Base-by-base conservation (phyloP, 1,284 basidiomycete species). In the Irpex rosettiformis region DNA sequence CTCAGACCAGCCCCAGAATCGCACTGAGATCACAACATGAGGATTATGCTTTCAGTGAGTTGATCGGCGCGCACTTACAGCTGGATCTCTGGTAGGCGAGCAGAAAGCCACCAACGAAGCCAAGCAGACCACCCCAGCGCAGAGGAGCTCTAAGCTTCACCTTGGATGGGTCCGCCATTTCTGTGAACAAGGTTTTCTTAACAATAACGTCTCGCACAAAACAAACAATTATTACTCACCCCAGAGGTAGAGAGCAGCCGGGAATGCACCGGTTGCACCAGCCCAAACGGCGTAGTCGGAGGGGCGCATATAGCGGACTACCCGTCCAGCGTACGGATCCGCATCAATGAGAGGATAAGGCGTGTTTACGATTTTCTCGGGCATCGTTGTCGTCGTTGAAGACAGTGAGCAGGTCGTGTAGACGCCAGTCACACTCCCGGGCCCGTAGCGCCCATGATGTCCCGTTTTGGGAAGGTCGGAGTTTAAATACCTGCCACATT, bases 1-100 rank as follows among this genome's bases (percentile, higher is more conserved):
- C 79, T 98, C 96, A 22, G 82, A 79, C 91, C 93, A 96, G 54
- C 96, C 96, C 93, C 93, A 96, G 82, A 99, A 96, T 48, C 96
- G 94, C 75, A 89, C 95, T 94, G 67, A 8, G 22, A 25, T 13
- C 7, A 25, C 16, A 3, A 33, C 48, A 29, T 16, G 18, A 11
- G 18, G 13, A 40, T 22, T 21, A 22, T 27, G 6, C 40, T n/a
- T 8, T 33, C 13, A 58, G 13, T 45, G 48, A 25, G n/a, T 5
- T 29, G 24, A 29, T 13, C 6, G n/a, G 18, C 6, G 25, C 1
- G 25, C 43, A 80, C 91, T 72, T 70, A 94, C 93, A 80, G 66
- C 88, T 89, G 42, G 91, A 94, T 57, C 88, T 82, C 75, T 97
- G 94, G 78, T 98, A 98, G 18, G 96, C 94, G 58, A 96, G 75